Evolutionary conservation across 345 rosid genomes (phyloP).

Genomic region (Hibiscus tridactylites): DNA sequence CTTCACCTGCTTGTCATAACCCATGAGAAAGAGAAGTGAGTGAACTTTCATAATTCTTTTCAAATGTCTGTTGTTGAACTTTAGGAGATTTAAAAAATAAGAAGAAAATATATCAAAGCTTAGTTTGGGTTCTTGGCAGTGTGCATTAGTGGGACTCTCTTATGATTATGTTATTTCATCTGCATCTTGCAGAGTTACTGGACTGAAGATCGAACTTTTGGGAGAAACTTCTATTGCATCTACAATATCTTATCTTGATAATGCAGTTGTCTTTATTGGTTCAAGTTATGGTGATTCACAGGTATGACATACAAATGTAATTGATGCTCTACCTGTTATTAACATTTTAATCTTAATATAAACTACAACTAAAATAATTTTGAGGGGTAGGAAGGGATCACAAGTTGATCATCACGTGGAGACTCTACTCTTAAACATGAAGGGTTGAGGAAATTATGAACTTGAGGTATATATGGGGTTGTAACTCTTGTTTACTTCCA

Average conservation of each 20-base stretch:
- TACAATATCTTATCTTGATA: slow-evolving; percentile 83
- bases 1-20: slow-evolving; percentile 84
- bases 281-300: slow-evolving; percentile 97
- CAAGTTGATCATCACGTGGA: not conserved
- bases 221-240: slow-evolving; percentile 98
- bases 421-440: no score
- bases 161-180: not conserved
- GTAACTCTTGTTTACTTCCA: not conserved
- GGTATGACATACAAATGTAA: slow-evolving; percentile 28
- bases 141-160: slow-evolving; percentile 8
- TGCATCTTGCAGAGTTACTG: slow-evolving; percentile 65
- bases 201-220: slow-evolving; percentile 86
- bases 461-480: not conserved
- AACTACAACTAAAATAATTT: not conserved
- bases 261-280: slow-evolving; percentile 77
- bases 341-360: not conserved
- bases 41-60: slow-evolving; percentile 4
- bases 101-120: not conserved
- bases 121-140: not conserved
- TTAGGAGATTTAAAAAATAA: not conserved
- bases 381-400: not conserved
- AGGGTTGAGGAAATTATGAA: no score
- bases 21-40: slow-evolving; percentile 91
- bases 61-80: not conserved
- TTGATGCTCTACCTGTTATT: not conserved